Evolutionary conservation across 129 eudicot species (phyloP).

Genomic region (Deinandra increscens): DNA sequence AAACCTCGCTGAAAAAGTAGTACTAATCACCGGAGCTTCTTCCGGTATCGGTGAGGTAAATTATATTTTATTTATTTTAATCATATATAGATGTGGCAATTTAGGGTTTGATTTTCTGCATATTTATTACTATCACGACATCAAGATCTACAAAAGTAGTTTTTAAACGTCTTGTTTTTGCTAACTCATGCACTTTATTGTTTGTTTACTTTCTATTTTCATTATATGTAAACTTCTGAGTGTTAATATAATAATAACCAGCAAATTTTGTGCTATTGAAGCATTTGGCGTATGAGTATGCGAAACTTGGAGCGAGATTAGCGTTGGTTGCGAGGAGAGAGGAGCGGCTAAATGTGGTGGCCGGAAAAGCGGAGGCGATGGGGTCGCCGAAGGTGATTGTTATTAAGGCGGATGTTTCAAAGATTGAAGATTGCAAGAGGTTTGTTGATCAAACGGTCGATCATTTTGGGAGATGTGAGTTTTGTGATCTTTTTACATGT

Average conservation of each 20-base stretch:
- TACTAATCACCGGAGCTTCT: constrained; percentile 46
- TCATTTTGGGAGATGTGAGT: constrained; percentile 29
- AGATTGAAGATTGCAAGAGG: constrained; percentile 21
- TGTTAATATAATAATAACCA: too few species aligned
- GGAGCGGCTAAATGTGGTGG: constrained; percentile 7
- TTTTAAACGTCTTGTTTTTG: too few species aligned
- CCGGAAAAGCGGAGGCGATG: constrained; percentile 12
- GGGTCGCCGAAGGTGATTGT: constrained; percentile 25
- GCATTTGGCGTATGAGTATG: constrained; percentile 34
- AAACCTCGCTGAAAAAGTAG: constrained; percentile 40
- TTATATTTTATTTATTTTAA: background rate
- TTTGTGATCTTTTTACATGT: background rate
- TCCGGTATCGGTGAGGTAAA: constrained; percentile 42
- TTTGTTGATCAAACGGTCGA: constrained; percentile 25
- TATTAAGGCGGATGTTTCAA: constrained; percentile 21
- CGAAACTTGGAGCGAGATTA: constrained; percentile 23
- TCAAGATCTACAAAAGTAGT: too few species aligned
- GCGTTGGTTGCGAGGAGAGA: constrained; percentile 23
- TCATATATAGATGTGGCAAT: background rate
- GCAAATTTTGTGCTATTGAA: background rate
- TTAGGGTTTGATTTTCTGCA: background rate
- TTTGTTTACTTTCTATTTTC: too few species aligned
- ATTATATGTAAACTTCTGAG: too few species aligned
- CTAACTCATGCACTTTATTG: too few species aligned
- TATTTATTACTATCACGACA: too few species aligned